Percentiles rank a stretch among this genome's conserved stretches.
These are phyloP conservation scores for Pleurotus eryngii DNA, from an alignment of 768 basidiomycete species.

Conservation along the genomic window DNA sequence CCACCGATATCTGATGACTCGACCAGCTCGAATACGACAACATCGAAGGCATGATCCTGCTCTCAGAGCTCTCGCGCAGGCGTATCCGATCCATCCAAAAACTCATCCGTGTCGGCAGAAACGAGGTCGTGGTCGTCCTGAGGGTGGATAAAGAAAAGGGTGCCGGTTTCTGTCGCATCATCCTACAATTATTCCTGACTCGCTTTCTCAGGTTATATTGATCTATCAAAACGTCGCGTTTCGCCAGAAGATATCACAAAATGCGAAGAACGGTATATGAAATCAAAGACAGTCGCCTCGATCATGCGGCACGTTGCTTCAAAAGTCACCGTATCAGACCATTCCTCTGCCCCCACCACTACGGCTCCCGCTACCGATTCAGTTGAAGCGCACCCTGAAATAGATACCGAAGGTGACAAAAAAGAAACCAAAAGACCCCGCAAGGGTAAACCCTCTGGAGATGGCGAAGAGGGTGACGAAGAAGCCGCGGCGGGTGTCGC, in stretches of 20 bases:
- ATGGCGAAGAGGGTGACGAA: conserved; percentile 39
- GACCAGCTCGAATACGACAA: conserved; percentile 95
- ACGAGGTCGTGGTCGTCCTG: conserved; percentile 97
- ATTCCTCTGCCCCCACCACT: conserved; percentile 28
- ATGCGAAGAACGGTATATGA: conserved; percentile 98
- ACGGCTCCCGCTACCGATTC: conserved; percentile 20
- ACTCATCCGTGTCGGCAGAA: conserved; percentile 93
- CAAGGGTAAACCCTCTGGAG: conserved; percentile 44
- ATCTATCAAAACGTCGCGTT: conserved; percentile 96
- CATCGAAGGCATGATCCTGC: conserved; percentile 98
- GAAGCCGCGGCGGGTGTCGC: conserved; percentile 33
- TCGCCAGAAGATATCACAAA: conserved; percentile 98
- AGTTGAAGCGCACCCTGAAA: conserved; percentile 3
- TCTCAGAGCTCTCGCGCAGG: conserved; percentile 95
- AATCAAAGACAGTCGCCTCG: conserved; percentile 93
- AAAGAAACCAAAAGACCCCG: conserved; percentile 47
- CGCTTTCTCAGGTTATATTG: conserved; percentile 81
- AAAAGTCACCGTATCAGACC: conserved; percentile 53
- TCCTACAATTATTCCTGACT: background rate
- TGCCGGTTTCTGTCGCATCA: conserved; percentile 26
- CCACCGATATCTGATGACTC: background rate
- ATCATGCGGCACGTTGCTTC: conserved; percentile 91
- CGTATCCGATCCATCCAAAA: conserved; percentile 98
- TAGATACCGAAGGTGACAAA: conserved; percentile 19
- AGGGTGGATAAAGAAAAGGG: conserved; percentile 99